Conservation (phyloP, 1,284 basidiomycete genomes). For the Flammula alnicola region DNA sequence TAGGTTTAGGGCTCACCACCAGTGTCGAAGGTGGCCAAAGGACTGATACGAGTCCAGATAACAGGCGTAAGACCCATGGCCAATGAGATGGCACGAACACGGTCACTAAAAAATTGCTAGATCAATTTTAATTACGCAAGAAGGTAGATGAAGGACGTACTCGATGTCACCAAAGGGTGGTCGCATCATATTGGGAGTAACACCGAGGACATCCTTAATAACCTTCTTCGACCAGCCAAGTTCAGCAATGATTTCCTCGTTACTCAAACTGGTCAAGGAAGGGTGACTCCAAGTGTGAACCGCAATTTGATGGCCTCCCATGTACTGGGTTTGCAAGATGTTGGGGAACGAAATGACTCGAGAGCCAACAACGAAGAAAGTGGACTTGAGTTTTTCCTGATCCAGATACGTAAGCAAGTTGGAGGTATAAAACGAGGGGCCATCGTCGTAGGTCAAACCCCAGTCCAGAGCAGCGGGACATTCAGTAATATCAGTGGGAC, state of each 20-base stretch:
- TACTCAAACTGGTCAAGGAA: conserved; percentile 74
- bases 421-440: conserved; percentile 84
- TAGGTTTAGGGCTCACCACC: conserved; percentile 45
- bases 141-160: conserved; percentile 37
- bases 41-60: conserved; percentile 69
- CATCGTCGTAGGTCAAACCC: conserved; percentile 78
- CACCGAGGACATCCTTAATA: conserved; percentile 79
- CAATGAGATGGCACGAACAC: conserved; percentile 77
- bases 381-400: conserved; percentile 72
- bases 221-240: conserved; percentile 87
- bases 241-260: conserved; percentile 87
- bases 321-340: conserved; percentile 68
- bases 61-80: conserved; percentile 72
- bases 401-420: conserved; percentile 73
- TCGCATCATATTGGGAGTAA: conserved; percentile 69
- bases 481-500: conserved; percentile 66
- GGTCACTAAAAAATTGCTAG: conserved; percentile 55
- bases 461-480: conserved; percentile 78
- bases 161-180: conserved; percentile 75
- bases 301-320: conserved; percentile 70
- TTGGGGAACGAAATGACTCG: conserved; percentile 53
- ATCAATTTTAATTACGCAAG: conserved; percentile 2
- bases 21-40: conserved; percentile 67
- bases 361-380: conserved; percentile 89
- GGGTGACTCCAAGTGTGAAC: conserved; percentile 76